A percentile compares a stretch with the other conserved stretches of the same genome.
These are phyloP conservation scores for Scleromitrula shiraiana DNA, from an alignment of 2,329 filamentous ascomycete genomes.

Conservation along the genomic window DNA sequence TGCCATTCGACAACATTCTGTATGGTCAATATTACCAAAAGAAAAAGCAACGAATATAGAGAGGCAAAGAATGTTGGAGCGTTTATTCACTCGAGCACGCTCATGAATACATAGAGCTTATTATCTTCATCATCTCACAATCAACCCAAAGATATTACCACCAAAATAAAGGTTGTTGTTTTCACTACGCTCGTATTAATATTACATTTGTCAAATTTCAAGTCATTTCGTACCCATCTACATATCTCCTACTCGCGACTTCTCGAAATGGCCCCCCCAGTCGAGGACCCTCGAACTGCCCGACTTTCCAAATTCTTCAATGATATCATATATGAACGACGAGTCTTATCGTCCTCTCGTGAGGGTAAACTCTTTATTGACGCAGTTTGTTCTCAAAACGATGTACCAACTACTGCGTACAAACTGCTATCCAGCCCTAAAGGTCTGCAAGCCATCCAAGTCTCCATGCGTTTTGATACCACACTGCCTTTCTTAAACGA, in stretches of 20 bases:
- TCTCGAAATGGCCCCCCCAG: background rate
- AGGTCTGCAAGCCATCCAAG: slow-evolving; percentile 32
- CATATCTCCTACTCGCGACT: background rate
- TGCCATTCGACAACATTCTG: background rate
- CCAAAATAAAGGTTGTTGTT: too few relatives aligned
- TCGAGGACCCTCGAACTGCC: slow-evolving; percentile 13
- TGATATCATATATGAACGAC: slow-evolving; percentile 33
- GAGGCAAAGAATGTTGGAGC: background rate
- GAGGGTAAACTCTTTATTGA: slow-evolving; percentile 41
- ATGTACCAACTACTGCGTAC: slow-evolving; percentile 35
- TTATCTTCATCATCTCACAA: too few relatives aligned
- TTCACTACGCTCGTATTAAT: too few relatives aligned
- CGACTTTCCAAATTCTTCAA: slow-evolving; percentile 34
- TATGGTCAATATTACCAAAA: background rate
- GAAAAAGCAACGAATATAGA: background rate
- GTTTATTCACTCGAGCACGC: background rate
- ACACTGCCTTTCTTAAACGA: slow-evolving; percentile 39
- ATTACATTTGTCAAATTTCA: too few relatives aligned
- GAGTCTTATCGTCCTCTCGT: slow-evolving; percentile 30
- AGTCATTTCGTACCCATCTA: too few relatives aligned
- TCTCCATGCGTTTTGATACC: slow-evolving; percentile 36
- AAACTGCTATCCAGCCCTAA: slow-evolving; percentile 31
- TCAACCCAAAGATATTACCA: too few relatives aligned
- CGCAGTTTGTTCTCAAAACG: slow-evolving; percentile 36
- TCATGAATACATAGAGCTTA: too few relatives aligned